Evolutionary conservation across 208 protist genomes (phyloP), one percentile per base, ranked within the genome.

Genomic region (Acanthamoeba castellanii): DNA sequence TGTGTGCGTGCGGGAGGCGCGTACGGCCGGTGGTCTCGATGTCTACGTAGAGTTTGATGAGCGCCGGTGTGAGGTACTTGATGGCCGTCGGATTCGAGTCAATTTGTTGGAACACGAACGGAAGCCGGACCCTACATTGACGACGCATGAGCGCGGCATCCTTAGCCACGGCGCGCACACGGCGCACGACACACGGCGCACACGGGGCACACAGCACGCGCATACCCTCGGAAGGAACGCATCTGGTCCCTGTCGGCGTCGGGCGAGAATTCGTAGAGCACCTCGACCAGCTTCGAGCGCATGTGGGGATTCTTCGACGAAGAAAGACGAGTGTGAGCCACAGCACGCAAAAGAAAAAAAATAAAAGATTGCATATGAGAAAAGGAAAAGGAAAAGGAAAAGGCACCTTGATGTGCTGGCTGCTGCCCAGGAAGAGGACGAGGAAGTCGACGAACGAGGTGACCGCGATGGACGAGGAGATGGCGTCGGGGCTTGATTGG

Each of bases 221-320:
- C 59, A 20, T 70, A 91, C 85, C 52, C 37, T 27, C 61, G 52
- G 13, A 20, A 20, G 14, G 11, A 0, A 30, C 89, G 57, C 27
- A 82, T 13, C 42, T 74, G 7, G 66, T 93, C 89, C 2, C 89
- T 42, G 47, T 74, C 47, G 22, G 89, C 32, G 45, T 93, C 89
- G 45, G 89, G 89, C 27, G 89, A 93, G 89, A 93, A 93, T 64
- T 93, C 89, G 32, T 93, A 93, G 42, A 93, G 89, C 68, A 93
- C 89, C 47, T 93, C 89, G 18, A 93, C 89, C 57, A 93, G 68
- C 32, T 93, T 22, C 42, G 89, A 74, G 16, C 89, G 89, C 57
- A 93, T 18, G 81, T 93, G 81, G 13, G 89, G 89, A 37, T 93
- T 93, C 89, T 91, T 20, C 61, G 30, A 37, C n/a, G 30, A 84